Base-by-base conservation (phyloP, 176 grass and related monocot species). In the Chrysopogon serrulatus region DNA sequence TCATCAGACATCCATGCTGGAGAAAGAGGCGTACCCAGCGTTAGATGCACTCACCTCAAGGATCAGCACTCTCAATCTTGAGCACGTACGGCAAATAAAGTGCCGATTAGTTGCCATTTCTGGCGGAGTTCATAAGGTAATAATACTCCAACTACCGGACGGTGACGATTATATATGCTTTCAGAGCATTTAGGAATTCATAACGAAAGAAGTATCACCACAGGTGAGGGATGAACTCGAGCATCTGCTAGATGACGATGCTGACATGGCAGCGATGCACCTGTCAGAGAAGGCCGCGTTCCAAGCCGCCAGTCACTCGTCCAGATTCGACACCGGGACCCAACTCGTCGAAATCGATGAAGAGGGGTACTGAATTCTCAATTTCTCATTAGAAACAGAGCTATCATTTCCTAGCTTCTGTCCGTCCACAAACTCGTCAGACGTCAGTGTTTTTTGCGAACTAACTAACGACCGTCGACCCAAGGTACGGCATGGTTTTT, bases 21-120 rank as follows among this genome's bases (percentile, higher is more conserved):
- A 94, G 84, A 91, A 90, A 85, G 87, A 90, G 82, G 93, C 88
- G 0, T 84, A 95, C 75, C 93, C 90, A 74, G 90, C 88, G 68
- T 65, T 92, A 56, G 93, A 95, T n/a, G 87, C 92, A 73, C 88
- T 92, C 53, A 87, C 83, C 39, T 86, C 86, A 70, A 90, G 92
- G 61, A 72, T 92, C 68, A 92, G 93, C 67, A 90, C 88, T 10
- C 74, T 95, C 48, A 95, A 92, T 82, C 87, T 95, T 24, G 93
- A 95, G 87, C 87, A 73, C 37, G 83, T 92, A 8, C 86, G 90
- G 54, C 90, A 92, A 43, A 88, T 92, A 27, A 95, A 92, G 87
- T 85, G 86, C 53, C 82, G 79, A 23, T 75, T 95, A 64, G 93
- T 95, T 36, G 85, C 67, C 0, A 90, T 90, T 54, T 83, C 78